Evolutionary conservation across 305 asterid genomes (phyloP), one percentile per base, ranked within the genome.

Genomic region (Fraxinus angustifolia): DNA sequence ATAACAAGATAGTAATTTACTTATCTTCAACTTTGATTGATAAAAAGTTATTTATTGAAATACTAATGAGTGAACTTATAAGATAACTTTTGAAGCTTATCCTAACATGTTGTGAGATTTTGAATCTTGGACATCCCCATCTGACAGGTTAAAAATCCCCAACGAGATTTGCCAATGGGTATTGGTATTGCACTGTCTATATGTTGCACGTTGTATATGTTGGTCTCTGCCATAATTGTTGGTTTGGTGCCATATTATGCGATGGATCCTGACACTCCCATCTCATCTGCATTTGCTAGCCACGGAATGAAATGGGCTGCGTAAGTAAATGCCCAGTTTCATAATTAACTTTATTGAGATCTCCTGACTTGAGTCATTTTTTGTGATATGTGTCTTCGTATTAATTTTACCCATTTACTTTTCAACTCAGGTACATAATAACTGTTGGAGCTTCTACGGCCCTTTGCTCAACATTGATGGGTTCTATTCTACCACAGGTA

Each of bases 241-340:
- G 99, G 99, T 80, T 88, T 96, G 78, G 99, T 96, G 60, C 99
- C 99, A 23, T 96, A 92, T 84, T 96, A 91, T 84, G 89, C 90
- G 8, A 87, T 96, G 97, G 98, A 96, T 84, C 97, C 98, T n/a
- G 97, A 94, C 86, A 96, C 97, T 82, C 99, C 99, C 16, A 94
- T 96, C 84, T 94, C 99, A 50, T 94, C 98, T 21, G 99, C 99
- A 31, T 94, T 96, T 83, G 79, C 92, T 77, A 89, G 89, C 83
- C 95, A 91, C 78, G 99, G 96, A 67, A 73, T 92, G 68, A 31
- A 90, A 6, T 96, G 99, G 99, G 99, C 98, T 56, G 97, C 97
- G 99, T 96, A 88, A 86, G 99, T 87, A 56, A 30, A 86, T 77
- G 73, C 67, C 53, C 82, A 11, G 36, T 81, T 68, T 28, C 17